phyloP scores from a whole-genome alignment of 73 alveolate species.

The Stentor roeselii region DNA sequence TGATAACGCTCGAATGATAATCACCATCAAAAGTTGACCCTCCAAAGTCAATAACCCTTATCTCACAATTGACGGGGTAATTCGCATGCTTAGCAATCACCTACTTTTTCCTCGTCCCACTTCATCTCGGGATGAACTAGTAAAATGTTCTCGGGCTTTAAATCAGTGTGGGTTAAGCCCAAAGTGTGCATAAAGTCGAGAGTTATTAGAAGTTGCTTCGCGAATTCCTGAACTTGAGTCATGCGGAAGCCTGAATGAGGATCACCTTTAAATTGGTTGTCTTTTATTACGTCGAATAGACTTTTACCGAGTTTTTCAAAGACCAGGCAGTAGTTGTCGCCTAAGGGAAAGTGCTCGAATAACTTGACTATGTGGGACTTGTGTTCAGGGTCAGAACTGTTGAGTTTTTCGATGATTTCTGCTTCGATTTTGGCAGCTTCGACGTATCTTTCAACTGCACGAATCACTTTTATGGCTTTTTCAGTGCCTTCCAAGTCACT shows the following conservation, averaged over 20 bases:
- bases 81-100: not conserved
- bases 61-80: not conserved
- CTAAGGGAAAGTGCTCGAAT: slow-evolving; percentile 35
- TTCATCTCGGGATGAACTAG: slow-evolving; percentile 49
- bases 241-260: slow-evolving; percentile 73
- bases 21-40: slow-evolving; percentile 85
- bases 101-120: slow-evolving; percentile 7
- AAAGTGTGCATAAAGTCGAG: slow-evolving; percentile 63
- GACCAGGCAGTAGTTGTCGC: slow-evolving; percentile 74
- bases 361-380: slow-evolving; percentile 38
- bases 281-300: slow-evolving; percentile 80
- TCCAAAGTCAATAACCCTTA: slow-evolving; percentile 92
- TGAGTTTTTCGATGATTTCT: slow-evolving; percentile 63
- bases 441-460: slow-evolving; percentile 85
- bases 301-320: slow-evolving; percentile 91
- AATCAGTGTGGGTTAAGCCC: slow-evolving; percentile 93
- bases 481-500: slow-evolving; percentile 30
- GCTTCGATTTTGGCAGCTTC: slow-evolving; percentile 90
- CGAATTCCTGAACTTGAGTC: slow-evolving; percentile 67
- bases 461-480: slow-evolving; percentile 79
- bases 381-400: slow-evolving; percentile 38
- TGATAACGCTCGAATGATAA: slow-evolving; percentile 82
- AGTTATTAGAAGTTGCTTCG: slow-evolving; percentile 73
- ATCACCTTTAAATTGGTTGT: slow-evolving; percentile 82
- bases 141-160: slow-evolving; percentile 95